Conservation (phyloP, 805 yeast genomes). For the Maudiozyma bulderi region DNA sequence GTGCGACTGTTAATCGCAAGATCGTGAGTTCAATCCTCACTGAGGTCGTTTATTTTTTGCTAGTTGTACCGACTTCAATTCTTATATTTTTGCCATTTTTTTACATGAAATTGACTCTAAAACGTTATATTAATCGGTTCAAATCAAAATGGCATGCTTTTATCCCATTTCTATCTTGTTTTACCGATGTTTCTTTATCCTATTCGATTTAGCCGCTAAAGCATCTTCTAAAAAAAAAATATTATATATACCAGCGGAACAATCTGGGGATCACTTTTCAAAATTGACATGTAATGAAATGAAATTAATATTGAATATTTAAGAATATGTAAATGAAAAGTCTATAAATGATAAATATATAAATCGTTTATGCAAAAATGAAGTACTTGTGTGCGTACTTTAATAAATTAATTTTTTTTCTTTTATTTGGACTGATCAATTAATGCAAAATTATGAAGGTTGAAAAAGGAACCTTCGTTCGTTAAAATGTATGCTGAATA, state of each 20-base stretch:
- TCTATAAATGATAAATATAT: not conserved
- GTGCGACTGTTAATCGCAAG: constrained; percentile 59
- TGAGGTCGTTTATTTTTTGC: constrained; percentile 34
- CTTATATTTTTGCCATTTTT: no score
- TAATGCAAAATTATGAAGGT: not conserved
- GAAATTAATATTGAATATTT: not conserved
- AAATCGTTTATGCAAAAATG: not conserved
- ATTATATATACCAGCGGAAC: not conserved
- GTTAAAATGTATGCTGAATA: not conserved
- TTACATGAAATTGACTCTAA: no score
- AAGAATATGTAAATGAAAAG: not conserved
- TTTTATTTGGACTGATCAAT: not conserved
- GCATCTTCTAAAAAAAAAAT: not conserved
- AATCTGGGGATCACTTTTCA: not conserved
- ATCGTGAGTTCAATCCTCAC: constrained; percentile 54
- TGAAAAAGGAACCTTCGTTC: no score
- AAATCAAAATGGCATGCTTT: no score
- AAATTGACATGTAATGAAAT: not conserved
- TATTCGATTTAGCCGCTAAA: no score
- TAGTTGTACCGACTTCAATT: no score
- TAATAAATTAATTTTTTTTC: not conserved
- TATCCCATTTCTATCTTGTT: no score
- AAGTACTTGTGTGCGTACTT: not conserved
- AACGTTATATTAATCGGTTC: no score
- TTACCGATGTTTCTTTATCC: no score